Evolutionary conservation across 2,329 filamentous ascomycete genomes (phyloP).

Genomic region (Ceratocystis destructans): DNA sequence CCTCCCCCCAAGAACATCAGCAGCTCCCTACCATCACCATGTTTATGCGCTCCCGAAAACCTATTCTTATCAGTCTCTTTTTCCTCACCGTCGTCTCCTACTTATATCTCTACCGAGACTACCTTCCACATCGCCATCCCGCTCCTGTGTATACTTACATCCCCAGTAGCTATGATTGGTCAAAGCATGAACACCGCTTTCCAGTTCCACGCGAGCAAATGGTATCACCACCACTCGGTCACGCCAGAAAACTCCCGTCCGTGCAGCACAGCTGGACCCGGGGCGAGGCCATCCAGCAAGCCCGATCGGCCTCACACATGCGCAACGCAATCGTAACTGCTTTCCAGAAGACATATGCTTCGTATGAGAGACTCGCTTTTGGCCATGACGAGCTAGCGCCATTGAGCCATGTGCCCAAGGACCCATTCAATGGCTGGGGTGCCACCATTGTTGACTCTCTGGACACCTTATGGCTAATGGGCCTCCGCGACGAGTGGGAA

Average conservation of each 20-base stretch:
- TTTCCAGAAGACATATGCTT: constrained; percentile 43
- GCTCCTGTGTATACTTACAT: constrained; percentile 9
- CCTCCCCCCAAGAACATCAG: background rate
- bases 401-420: constrained; percentile 36
- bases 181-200: constrained; percentile 19
- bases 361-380: constrained; percentile 51
- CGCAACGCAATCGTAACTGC: constrained; percentile 34
- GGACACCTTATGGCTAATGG: constrained; percentile 64
- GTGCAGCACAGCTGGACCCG: constrained; percentile 13
- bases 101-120: constrained; percentile 37
- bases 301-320: constrained; percentile 21
- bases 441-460: constrained; percentile 54
- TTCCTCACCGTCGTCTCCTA: constrained; percentile 52
- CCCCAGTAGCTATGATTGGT: constrained; percentile 22
- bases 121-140: background rate
- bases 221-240: constrained; percentile 18
- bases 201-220: constrained; percentile 20
- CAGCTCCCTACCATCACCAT: background rate
- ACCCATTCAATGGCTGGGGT: constrained; percentile 53
- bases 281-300: constrained; percentile 13
- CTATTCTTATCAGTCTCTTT: constrained; percentile 33
- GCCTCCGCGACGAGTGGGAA: constrained; percentile 49
- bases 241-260: background rate
- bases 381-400: constrained; percentile 49
- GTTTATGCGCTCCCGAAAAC: constrained; percentile 20